Evolutionary conservation across 2,329 filamentous ascomycete species (phyloP).

Genomic region (Aspergillus japonicus): DNA sequence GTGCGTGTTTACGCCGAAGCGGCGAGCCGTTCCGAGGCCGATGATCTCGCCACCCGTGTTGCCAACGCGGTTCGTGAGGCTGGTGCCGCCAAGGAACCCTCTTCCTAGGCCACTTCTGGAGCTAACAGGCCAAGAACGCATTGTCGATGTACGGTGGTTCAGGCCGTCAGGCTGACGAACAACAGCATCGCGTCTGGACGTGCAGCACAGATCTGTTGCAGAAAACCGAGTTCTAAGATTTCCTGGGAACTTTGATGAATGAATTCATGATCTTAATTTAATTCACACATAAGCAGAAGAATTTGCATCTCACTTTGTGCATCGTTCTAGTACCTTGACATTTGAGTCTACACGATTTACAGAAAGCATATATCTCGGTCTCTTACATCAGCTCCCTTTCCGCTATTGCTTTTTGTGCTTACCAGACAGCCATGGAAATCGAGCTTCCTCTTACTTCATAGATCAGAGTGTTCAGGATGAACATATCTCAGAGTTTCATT

Average conservation of each 20-base stretch:
- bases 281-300: slow-evolving; percentile 6
- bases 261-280: slow-evolving; percentile 9
- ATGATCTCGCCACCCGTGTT: slow-evolving; percentile 84
- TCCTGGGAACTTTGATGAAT: slow-evolving; percentile 6
- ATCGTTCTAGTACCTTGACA: not conserved
- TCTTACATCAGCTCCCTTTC: not conserved
- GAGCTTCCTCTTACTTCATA: not conserved
- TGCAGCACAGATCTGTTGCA: not conserved
- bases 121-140: not conserved
- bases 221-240: not conserved
- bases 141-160: not conserved
- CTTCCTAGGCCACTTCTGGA: slow-evolving; percentile 2
- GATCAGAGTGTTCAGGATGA: not conserved
- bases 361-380: not conserved
- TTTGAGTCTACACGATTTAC: not conserved
- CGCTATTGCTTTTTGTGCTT: not conserved
- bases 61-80: slow-evolving; percentile 68
- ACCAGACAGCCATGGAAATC: not conserved
- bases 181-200: not conserved
- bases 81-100: slow-evolving; percentile 33
- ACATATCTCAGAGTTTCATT: not conserved
- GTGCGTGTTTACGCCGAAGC: slow-evolving; percentile 96
- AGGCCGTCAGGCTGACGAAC: not conserved
- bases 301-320: not conserved
- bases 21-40: slow-evolving; percentile 81